Evolutionary conservation across 495 filamentous ascomycete species (phyloP).

Genomic region (Sporormia fimetaria): DNA sequence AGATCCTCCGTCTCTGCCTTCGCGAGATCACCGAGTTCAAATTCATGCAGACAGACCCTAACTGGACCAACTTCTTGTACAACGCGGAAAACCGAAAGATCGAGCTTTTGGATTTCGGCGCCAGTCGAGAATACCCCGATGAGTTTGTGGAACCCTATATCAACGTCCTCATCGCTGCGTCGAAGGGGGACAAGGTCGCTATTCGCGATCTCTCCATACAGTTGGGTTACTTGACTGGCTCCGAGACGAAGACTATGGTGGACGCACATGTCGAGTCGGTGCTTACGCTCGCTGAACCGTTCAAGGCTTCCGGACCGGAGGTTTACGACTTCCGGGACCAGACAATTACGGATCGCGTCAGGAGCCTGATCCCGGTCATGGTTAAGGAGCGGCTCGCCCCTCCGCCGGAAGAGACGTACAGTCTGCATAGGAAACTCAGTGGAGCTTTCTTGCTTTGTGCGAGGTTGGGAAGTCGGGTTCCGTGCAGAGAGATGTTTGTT

Average conservation of each 20-base stretch:
- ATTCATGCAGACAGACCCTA: conserved; percentile 99
- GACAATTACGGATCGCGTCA: conserved; percentile 89
- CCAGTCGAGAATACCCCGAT: conserved; percentile 71
- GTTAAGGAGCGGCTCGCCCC: conserved; percentile 75
- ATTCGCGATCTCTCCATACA: conserved; percentile 62
- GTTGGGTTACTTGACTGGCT: conserved; percentile 85
- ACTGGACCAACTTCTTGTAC: conserved; percentile 99
- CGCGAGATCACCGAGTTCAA: conserved; percentile 86
- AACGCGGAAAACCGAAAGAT: conserved; percentile 60
- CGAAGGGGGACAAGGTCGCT: conserved; percentile 48
- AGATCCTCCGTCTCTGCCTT: conserved; percentile 84
- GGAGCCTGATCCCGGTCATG: conserved; percentile 82
- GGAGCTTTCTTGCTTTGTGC: conserved; percentile 93
- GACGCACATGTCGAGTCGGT: conserved; percentile 77
- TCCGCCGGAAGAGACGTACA: conserved; percentile 96
- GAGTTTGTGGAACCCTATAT: conserved; percentile 73
- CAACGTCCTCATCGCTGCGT: conserved; percentile 62
- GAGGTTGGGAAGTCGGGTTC: conserved; percentile 65
- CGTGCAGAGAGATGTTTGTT: conserved; percentile 71
- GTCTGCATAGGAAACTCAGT: conserved; percentile 87
- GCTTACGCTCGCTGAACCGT: conserved; percentile 84
- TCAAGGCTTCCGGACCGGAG: conserved; percentile 59
- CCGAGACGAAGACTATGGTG: conserved; percentile 70
- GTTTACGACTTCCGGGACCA: conserved; percentile 87
- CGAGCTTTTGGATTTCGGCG: conserved; percentile 93